These are phyloP conservation scores for Stachybotrys chlorohalonatus DNA, from an alignment of 2,329 filamentous ascomycete genomes.

Conservation along the genomic window DNA sequence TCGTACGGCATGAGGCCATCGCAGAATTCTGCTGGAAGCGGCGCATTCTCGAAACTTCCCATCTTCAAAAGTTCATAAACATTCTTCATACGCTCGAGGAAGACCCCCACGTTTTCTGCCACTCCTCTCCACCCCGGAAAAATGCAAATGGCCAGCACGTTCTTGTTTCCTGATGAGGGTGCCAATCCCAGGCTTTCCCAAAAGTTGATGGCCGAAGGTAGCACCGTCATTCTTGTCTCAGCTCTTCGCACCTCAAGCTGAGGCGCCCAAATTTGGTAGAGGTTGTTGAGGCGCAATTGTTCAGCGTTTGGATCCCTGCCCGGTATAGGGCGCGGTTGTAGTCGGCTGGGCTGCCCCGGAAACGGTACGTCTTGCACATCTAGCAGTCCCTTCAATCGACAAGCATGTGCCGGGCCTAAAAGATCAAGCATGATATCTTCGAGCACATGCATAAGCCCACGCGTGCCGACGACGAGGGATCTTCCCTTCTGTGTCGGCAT, in stretches of 20 bases:
- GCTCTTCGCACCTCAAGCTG: slow-evolving; percentile 64
- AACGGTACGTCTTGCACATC: slow-evolving; percentile 50
- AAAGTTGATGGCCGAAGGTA: slow-evolving; percentile 66
- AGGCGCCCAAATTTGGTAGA: slow-evolving; percentile 58
- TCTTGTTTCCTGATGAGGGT: slow-evolving; percentile 62
- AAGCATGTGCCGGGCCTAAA: slow-evolving; percentile 28
- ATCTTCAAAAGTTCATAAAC: slow-evolving; percentile 68
- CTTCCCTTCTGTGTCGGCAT: slow-evolving; percentile 26
- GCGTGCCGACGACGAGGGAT: slow-evolving; percentile 31
- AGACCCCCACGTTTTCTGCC: slow-evolving; percentile 48
- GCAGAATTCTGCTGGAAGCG: slow-evolving; percentile 25
- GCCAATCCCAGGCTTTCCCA: slow-evolving; percentile 75
- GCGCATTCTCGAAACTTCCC: slow-evolving; percentile 51
- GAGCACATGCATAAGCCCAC: slow-evolving; percentile 39
- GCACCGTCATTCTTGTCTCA: slow-evolving; percentile 60
- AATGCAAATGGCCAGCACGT: slow-evolving; percentile 61
- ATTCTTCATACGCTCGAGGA: slow-evolving; percentile 59
- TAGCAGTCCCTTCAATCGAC: slow-evolving; percentile 37
- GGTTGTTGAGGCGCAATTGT: slow-evolving; percentile 37
- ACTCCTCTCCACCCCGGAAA: slow-evolving; percentile 60
- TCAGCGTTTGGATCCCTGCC: slow-evolving; percentile 33
- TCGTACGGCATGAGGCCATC: slow-evolving; percentile 43
- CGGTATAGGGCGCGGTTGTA: slow-evolving; percentile 38
- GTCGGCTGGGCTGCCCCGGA: slow-evolving; percentile 39
- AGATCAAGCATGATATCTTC: slow-evolving; percentile 33